Base-by-base conservation (phyloP, 768 basidiomycete species). In the Mrakia gelida region DNA sequence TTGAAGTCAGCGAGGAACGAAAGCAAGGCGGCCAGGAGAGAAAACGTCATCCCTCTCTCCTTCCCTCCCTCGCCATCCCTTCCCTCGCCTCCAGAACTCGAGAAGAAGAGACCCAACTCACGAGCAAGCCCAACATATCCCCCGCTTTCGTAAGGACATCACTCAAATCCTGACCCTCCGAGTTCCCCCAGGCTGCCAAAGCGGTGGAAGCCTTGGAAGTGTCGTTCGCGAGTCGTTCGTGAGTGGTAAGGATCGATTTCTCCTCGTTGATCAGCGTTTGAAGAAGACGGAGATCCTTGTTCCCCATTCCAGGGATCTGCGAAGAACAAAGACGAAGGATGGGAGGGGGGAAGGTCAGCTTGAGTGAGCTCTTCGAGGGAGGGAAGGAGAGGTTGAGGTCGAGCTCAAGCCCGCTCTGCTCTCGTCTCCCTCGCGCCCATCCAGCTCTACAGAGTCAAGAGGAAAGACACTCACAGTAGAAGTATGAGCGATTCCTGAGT, bases 231-330 rank as follows among this genome's bases (percentile, higher is more conserved):
- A 56, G 54, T 2, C 45, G 32, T 1, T 32, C 38, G 43, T 61
- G 13, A 43, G 21, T 41, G 18, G 87, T 85, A 43, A 95, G 86
- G 11, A 95, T 90, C 10, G 88, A 85, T 86, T 98, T 98, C 85
- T 97, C 94, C 0, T 92, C 89, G 2, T 89, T 91, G 76, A 98
- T 98, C 80, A 96, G 87, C 82, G 95, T 94, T 82, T 97, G 94
- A 11, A 97, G 86, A 0, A 90, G 89, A 38, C 91, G 86, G 5
- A 95, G 85, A 83, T 95, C 94, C 81, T 90, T 89, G 83, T 93
- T 94, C 1, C 88, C 88, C 26, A 86, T 86, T 0, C 89, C 87
- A 62, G 94, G 91, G 9, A 95, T 86, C 5, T 76, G 45, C 11
- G 45, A 45, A 45, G 28, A 32, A 4, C 8, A 34, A 74, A 13